Percentiles rank a stretch among this genome's conserved stretches.
These are phyloP conservation scores for Solanum ossicruentum DNA, from an alignment of 257 asterid genomes.

Conservation along the genomic window DNA sequence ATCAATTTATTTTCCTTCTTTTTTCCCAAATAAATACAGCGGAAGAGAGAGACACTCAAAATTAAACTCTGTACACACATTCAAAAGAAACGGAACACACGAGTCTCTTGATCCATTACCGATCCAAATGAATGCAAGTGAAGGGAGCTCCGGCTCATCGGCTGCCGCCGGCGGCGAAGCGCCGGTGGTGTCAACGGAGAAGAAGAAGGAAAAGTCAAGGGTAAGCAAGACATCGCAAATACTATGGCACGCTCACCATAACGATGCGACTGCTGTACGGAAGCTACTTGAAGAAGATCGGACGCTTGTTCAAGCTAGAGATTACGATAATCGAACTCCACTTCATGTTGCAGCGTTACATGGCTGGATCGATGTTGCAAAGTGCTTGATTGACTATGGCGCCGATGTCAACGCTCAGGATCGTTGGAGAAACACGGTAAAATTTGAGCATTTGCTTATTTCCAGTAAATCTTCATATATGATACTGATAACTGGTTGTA, in stretches of 20 bases:
- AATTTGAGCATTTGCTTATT: background rate
- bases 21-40: background rate
- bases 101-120: background rate
- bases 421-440: constrained; percentile 95
- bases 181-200: constrained; percentile 15
- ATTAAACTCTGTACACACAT: background rate
- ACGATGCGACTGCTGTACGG: constrained; percentile 59
- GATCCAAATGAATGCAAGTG: constrained; percentile 72
- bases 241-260: constrained; percentile 93
- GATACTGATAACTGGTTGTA: background rate
- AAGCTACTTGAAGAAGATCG: constrained; percentile 88
- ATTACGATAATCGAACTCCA: constrained; percentile 83
- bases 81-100: background rate
- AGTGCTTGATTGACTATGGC: constrained; percentile 51
- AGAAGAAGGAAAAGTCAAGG: constrained; percentile 70
- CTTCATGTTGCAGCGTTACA: constrained; percentile 93
- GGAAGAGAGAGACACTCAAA: background rate
- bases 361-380: constrained; percentile 88
- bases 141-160: constrained; percentile 49
- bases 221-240: constrained; percentile 81
- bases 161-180: constrained; percentile 26
- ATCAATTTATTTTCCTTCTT: background rate
- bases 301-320: constrained; percentile 68
- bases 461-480: background rate
- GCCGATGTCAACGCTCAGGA: constrained; percentile 97